These are phyloP conservation scores for Pascua sp. DNA, from an alignment of 1,284 basidiomycete genomes.

Conservation along the genomic window DNA sequence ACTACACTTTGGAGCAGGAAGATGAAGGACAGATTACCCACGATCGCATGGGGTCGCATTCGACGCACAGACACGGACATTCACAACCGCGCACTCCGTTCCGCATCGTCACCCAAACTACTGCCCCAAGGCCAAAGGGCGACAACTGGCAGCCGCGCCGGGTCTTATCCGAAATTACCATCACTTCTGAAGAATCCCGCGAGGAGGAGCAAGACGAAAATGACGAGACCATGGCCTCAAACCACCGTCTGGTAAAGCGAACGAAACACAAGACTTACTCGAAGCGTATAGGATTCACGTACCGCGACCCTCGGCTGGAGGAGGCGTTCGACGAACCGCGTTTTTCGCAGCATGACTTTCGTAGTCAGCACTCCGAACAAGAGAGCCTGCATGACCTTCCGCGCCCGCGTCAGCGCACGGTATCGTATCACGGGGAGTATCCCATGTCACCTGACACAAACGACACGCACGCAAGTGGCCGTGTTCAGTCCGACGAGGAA, in stretches of 20 bases:
- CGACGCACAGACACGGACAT: not conserved
- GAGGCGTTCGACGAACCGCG: not conserved
- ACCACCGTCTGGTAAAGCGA: not conserved
- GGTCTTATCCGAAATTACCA: too few species aligned
- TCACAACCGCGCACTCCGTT: not conserved
- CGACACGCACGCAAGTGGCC: not conserved
- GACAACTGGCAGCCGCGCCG: not conserved
- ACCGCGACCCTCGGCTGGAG: not conserved
- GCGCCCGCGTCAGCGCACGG: too few species aligned
- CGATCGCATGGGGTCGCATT: too few species aligned
- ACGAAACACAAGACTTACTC: slow-evolving; percentile 3
- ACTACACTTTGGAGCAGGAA: too few species aligned
- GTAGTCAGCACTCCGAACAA: not conserved
- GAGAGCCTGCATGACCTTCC: too few species aligned
- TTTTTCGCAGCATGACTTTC: not conserved
- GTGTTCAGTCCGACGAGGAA: not conserved
- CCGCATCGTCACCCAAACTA: not conserved
- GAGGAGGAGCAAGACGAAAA: too few species aligned
- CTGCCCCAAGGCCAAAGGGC: not conserved
- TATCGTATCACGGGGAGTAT: too few species aligned
- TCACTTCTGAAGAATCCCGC: not conserved
- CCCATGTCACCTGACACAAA: not conserved
- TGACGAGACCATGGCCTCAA: too few species aligned
- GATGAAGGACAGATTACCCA: too few species aligned
- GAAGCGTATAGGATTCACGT: not conserved